Evolutionary conservation across 2,329 filamentous ascomycete genomes (phyloP), one percentile per base, ranked within the genome.

Genomic region (Drechslerella dactyloides): DNA sequence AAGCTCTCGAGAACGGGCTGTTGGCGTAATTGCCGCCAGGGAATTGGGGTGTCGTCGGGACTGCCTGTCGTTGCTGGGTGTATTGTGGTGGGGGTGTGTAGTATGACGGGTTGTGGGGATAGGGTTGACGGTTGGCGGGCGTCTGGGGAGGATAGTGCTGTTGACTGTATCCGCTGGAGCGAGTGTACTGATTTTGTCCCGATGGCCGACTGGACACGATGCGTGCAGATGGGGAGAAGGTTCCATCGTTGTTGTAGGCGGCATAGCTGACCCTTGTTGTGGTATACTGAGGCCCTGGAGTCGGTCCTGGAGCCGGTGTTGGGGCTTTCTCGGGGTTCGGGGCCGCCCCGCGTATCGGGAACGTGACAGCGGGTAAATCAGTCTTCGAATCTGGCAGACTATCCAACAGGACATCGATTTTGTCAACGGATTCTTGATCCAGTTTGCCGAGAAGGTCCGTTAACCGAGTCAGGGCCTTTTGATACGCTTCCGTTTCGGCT

Each of bases 111-210:
- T 53, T 53, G 17, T 30, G 50, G 17, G 10, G 3, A 23, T 53
- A 53, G 23, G 23, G 23, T 33, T 30, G 30, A n/a, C 50, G 23
- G n/a, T 53, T 53, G 15, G 19, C 24, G 24, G 55, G 55, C 8
- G 60, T 55, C 35, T 65, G 68, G 2, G 51, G 30, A 19, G 42
- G 21, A 21, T 65, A 65, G 24, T 61, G 17, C 23, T 56, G 66
- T 13, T 70, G 66, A 21, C 54, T 64, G 46, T 53, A 70, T 37
- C 59, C 58, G n/a, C 35, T 33, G 10, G 68, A 44, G 27, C 68
- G 68, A 53, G 59, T 61, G 60, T 65, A 72, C 23, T 72, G 68
- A n/a, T 60, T 61, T 13, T 72, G 68, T 11, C 52, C 42, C 19
- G 56, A 55, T 11, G 68, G 40, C 19, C 68, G 59, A 21, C 13